Conservation (phyloP, 192 early-diverging fungal species). For the Pilobolus umbonatus region DNA sequence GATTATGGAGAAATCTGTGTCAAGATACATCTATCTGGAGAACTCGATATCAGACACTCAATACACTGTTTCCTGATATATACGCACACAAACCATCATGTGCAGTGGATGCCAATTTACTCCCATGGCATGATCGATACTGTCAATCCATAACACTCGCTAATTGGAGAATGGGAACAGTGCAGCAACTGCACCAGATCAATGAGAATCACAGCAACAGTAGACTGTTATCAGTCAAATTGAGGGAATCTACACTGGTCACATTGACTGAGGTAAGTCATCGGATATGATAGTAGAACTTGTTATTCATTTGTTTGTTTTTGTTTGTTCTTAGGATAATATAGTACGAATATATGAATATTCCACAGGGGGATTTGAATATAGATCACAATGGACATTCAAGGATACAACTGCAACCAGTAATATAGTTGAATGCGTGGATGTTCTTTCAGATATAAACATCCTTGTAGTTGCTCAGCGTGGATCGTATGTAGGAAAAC, state of each 20-base stretch:
- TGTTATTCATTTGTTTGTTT: background rate
- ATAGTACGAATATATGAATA: slow-evolving; percentile 23
- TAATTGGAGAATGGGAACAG: slow-evolving; percentile 28
- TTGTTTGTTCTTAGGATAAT: slow-evolving; percentile 16
- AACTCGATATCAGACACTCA: slow-evolving; percentile 9
- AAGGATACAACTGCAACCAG: slow-evolving; percentile 3
- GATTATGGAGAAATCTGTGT: slow-evolving; percentile 20
- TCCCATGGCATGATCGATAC: slow-evolving; percentile 25
- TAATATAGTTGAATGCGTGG: slow-evolving; percentile 27
- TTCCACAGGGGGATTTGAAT: slow-evolving; percentile 12
- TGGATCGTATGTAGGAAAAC: slow-evolving; percentile 29
- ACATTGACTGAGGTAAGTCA: slow-evolving; percentile 25
- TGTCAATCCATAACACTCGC: slow-evolving; percentile 13
- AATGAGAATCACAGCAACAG: slow-evolving; percentile 3
- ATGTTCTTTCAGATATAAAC: slow-evolving; percentile 32
- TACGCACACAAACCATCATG: slow-evolving; percentile 6
- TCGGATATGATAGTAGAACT: background rate
- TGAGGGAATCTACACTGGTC: slow-evolving; percentile 17
- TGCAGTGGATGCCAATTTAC: background rate
- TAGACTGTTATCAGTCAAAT: slow-evolving; percentile 21
- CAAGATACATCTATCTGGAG: slow-evolving; percentile 26
- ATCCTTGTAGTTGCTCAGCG: slow-evolving; percentile 27
- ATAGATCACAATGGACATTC: slow-evolving; percentile 22
- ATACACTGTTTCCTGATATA: slow-evolving; percentile 15
- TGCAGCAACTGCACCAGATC: slow-evolving; percentile 16